Conservation (phyloP, 129 eudicot genomes). For the Chrysanthemum lavandulifolium region DNA sequence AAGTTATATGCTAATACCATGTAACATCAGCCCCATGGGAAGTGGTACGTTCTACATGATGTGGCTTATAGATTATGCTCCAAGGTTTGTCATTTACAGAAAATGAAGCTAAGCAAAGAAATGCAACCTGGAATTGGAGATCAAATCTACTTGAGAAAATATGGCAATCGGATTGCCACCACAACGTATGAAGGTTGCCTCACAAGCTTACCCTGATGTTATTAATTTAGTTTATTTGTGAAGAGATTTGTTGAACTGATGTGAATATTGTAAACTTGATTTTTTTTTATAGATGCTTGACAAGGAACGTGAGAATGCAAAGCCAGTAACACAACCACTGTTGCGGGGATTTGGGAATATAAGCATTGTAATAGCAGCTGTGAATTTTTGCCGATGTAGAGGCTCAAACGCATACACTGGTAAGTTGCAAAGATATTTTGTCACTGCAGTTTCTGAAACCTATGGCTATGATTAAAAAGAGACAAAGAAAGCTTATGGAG, state of each 20-base stretch:
- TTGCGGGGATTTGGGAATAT: neutral
- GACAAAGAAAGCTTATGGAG: too few relatives aligned
- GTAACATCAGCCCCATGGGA: too few relatives aligned
- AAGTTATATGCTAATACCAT: too few relatives aligned
- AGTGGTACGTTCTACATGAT: too few relatives aligned
- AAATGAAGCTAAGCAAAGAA: too few relatives aligned
- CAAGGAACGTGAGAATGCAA: neutral
- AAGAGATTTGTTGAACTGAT: neutral
- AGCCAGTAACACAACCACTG: neutral
- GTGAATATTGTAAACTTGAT: neutral
- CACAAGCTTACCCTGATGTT: slow-evolving; percentile 43
- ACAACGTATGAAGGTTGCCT: slow-evolving; percentile 12
- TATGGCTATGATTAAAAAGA: too few relatives aligned
- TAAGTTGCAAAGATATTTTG: too few relatives aligned
- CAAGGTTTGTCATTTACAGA: slow-evolving; percentile 39
- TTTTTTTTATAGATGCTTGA: neutral
- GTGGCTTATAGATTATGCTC: too few relatives aligned
- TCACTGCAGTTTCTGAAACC: too few relatives aligned
- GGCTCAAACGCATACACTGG: too few relatives aligned
- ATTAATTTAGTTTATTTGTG: slow-evolving; percentile 35
- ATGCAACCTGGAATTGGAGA: neutral
- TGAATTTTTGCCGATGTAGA: too few relatives aligned
- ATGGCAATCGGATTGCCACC: slow-evolving; percentile 23
- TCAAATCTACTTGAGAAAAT: slow-evolving; percentile 26
- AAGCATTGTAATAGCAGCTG: neutral